Percentiles rank a stretch among this genome's conserved stretches.
phyloP scores from a whole-genome alignment of 352 stramenopile species.

The Phytophthora multivora region DNA sequence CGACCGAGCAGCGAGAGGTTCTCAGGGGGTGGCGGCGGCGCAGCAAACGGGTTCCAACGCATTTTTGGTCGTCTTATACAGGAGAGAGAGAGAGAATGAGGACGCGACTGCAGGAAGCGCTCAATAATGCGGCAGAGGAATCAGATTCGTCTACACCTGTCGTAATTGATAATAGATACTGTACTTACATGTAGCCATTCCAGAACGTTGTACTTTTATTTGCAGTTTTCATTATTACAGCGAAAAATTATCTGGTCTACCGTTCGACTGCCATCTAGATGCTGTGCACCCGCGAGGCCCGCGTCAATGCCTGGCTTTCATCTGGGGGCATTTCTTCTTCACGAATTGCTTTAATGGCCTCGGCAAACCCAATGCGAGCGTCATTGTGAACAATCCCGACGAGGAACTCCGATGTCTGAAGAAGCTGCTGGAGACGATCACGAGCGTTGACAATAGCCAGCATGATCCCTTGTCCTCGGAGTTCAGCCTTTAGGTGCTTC shows the following conservation, averaged over 20 bases:
- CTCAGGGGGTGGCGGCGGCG: conserved; percentile 23
- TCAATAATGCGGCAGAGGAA: no score
- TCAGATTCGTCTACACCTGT: no score
- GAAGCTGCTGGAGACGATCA: conserved; percentile 63
- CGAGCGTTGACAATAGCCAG: conserved; percentile 81
- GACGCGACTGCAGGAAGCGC: background rate
- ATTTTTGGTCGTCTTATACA: background rate
- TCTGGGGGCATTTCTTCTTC: conserved; percentile 31
- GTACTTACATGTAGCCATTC: no score
- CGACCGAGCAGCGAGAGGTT: conserved; percentile 30
- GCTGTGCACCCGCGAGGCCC: conserved; percentile 24
- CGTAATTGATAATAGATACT: background rate
- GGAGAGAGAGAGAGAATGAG: background rate
- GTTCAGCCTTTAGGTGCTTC: conserved; percentile 73
- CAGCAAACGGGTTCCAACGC: conserved; percentile 28
- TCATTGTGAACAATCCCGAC: conserved; percentile 64
- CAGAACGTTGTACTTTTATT: conserved; percentile 9
- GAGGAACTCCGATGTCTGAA: conserved; percentile 70
- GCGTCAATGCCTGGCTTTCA: conserved; percentile 23
- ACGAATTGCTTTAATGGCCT: conserved; percentile 69
- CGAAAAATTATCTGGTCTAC: conserved; percentile 6
- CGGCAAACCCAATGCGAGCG: conserved; percentile 63
- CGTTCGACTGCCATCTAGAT: conserved; percentile 23
- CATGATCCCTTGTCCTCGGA: conserved; percentile 61
- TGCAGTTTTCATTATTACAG: conserved; percentile 29